Base-by-base conservation (phyloP, 164 flowering plant species). In the Taxillus chinensis region DNA sequence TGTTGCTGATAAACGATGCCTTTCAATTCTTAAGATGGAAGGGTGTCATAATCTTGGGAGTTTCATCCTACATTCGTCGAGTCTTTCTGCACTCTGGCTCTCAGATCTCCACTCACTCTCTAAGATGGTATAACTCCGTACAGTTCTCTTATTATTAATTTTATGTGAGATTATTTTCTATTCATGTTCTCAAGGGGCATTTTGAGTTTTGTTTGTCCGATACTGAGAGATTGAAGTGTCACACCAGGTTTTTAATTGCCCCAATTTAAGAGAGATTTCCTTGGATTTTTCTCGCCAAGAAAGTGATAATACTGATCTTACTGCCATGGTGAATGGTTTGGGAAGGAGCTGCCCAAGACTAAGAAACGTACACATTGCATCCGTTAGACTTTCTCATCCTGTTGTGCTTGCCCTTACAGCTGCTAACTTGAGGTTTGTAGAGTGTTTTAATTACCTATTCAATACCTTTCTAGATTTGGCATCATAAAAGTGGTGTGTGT, bases 341-440 rank as follows among this genome's bases (percentile, higher is more conserved):
- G 96, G 90, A 71, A 89, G 89, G 72, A 77, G 69, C 73, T 95
- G 96, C 65, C 84, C 81, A 10, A 83, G 77, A 71, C 70, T 95
- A 77, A 79, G 80, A 74, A 91, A 86, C 70, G 80, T 95, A 62
- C 96, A 95, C 65, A 82, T 95, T 73, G 90, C 96, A 45, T 91
- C 99, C 2, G 27, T 72, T 60, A 75, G 74, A 61, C 86, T 95
- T 59, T 86, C 96, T 45, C 84, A 95, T 77, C 70, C 82, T 66
- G 88, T 70, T 66, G 96, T 91, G 56, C 88, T 91, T 62, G 81
- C 99, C 57, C 86, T 95, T 50, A 71, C 96, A 60, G 89, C 83
- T 75, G 86, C 96, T 55, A 83, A 83, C 61, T 73, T 91, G 68
- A 91, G 96, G 99, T 93, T 55, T 45, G 85, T 71, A 15, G 17